A percentile compares a stretch with the other conserved stretches of the same genome.
phyloP scores from a whole-genome alignment of 805 yeast species.

The Dipodascus albidus region DNA sequence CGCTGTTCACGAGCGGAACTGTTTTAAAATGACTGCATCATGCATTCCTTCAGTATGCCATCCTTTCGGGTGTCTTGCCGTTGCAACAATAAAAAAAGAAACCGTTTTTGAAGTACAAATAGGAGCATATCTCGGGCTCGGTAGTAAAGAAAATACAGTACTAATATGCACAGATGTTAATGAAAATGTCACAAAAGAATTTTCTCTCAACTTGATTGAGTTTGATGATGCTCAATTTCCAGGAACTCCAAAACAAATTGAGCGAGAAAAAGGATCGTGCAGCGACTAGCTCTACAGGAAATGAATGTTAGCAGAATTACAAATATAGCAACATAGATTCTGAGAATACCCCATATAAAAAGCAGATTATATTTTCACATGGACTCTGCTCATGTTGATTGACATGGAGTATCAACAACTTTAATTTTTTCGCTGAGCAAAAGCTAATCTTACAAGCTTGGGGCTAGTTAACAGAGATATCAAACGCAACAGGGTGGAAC shows the following conservation, averaged over 20 bases:
- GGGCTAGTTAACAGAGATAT: no score
- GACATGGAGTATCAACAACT: no score
- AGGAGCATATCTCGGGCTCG: background rate
- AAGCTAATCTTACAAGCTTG: no score
- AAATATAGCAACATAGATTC: no score
- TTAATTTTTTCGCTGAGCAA: no score
- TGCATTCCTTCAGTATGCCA: background rate
- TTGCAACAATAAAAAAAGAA: background rate
- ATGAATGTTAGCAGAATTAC: no score
- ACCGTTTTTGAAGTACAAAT: background rate
- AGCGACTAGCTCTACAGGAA: no score
- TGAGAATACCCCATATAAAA: no score
- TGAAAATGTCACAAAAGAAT: background rate
- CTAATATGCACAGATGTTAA: background rate
- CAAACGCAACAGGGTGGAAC: no score
- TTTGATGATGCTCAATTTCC: background rate
- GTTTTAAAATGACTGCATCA: background rate
- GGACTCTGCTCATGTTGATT: no score
- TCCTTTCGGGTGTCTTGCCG: background rate
- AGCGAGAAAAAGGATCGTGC: no score
- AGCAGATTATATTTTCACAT: no score
- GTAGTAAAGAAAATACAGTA: background rate
- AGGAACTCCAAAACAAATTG: background rate
- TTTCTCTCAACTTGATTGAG: background rate
- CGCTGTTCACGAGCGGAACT: background rate